A percentile compares a stretch with the other conserved stretches of the same genome.
Evolutionary conservation across 257 asterid species (phyloP).

Genomic region (Marsdenia floribunda): DNA sequence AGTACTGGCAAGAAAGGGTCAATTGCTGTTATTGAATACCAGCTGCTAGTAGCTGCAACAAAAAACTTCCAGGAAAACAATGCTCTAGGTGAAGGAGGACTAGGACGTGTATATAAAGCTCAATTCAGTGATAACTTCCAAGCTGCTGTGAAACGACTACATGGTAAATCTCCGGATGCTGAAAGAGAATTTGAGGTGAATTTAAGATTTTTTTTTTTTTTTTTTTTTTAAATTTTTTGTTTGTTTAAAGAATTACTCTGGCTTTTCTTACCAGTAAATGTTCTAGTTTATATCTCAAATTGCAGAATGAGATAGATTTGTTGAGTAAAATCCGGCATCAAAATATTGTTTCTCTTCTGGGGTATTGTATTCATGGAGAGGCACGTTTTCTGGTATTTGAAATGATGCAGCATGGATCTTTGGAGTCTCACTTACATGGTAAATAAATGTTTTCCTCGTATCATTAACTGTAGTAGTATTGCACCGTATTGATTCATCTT

Average conservation of each 20-base stretch:
- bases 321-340: slow-evolving; percentile 78
- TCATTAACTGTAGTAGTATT: slow-evolving; percentile 4
- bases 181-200: slow-evolving; percentile 71
- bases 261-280: slow-evolving; percentile 8
- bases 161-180: slow-evolving; percentile 53
- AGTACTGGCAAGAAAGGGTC: slow-evolving; percentile 55
- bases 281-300: slow-evolving; percentile 14
- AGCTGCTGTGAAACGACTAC: slow-evolving; percentile 71
- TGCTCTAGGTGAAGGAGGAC: slow-evolving; percentile 72
- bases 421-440: slow-evolving; percentile 86
- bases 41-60: slow-evolving; percentile 62
- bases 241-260: not conserved
- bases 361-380: slow-evolving; percentile 65
- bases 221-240: no score
- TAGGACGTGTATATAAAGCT: slow-evolving; percentile 74
- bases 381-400: slow-evolving; percentile 73
- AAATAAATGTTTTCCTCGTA: slow-evolving; percentile 7
- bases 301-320: slow-evolving; percentile 80
- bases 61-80: slow-evolving; percentile 58
- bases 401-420: slow-evolving; percentile 81
- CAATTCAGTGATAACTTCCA: slow-evolving; percentile 45
- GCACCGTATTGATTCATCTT: not conserved
- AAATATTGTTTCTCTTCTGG: slow-evolving; percentile 74
- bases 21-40: slow-evolving; percentile 59
- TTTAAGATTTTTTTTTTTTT: not conserved